These are phyloP conservation scores for Zygosaccharomyces sapae DNA, from an alignment of 1,139 yeast species.

Conservation along the genomic window DNA sequence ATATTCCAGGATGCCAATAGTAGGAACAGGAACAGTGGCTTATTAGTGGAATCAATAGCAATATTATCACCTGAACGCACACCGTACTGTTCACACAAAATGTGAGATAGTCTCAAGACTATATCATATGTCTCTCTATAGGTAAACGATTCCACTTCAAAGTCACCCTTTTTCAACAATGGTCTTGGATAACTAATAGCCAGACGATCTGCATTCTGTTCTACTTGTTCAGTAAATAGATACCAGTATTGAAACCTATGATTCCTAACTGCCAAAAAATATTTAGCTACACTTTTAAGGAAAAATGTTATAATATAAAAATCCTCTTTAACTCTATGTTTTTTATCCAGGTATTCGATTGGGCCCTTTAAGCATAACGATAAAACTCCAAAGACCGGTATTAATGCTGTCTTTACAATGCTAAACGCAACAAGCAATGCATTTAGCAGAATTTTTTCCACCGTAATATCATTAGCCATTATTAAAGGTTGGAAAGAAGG, in stretches of 20 bases:
- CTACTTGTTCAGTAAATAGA: constrained; percentile 51
- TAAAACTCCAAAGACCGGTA: constrained; percentile 17
- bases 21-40: constrained; percentile 70
- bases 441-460: constrained; percentile 17
- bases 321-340: constrained; percentile 54
- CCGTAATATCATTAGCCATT: constrained; percentile 11
- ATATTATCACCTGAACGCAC: constrained; percentile 66
- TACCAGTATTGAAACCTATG: constrained; percentile 66
- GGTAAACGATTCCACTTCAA: constrained; percentile 59
- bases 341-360: constrained; percentile 43
- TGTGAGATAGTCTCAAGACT: constrained; percentile 60
- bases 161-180: constrained; percentile 44
- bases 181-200: constrained; percentile 69
- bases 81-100: constrained; percentile 60
- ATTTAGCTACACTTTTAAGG: constrained; percentile 43
- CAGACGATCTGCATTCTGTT: constrained; percentile 46
- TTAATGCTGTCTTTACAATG: constrained; percentile 19
- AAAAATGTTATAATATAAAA: constrained; percentile 45
- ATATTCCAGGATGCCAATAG: constrained; percentile 90
- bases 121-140: constrained; percentile 64
- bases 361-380: constrained; percentile 20
- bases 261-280: constrained; percentile 40
- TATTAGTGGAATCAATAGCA: constrained; percentile 75
- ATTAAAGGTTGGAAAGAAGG: background rate
- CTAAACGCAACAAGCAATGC: constrained; percentile 19